Evolutionary conservation across 2,329 filamentous ascomycete genomes (phyloP).

Genomic region (Claviceps sp.): DNA sequence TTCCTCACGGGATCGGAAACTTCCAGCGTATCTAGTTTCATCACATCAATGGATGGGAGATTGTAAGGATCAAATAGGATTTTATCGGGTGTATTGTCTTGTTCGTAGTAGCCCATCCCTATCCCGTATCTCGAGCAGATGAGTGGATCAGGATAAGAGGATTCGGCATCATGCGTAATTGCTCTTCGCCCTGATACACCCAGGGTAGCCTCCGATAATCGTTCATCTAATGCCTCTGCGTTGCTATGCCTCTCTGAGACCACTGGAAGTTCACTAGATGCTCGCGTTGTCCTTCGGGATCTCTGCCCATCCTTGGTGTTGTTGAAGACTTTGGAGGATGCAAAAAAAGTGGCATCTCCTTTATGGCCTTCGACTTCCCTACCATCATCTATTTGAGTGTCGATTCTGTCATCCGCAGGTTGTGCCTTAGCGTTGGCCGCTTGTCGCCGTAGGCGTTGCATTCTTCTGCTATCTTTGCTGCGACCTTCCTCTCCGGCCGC

Average conservation of each 20-base stretch:
- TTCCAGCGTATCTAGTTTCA: slow-evolving; percentile 30
- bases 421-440: slow-evolving; percentile 45
- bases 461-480: slow-evolving; percentile 42
- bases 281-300: background rate
- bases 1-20: slow-evolving; percentile 43
- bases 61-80: slow-evolving; percentile 49
- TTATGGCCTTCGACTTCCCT: slow-evolving; percentile 5
- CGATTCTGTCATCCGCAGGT: slow-evolving; percentile 20
- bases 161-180: slow-evolving; percentile 12
- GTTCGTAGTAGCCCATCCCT: slow-evolving; percentile 48
- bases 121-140: slow-evolving; percentile 34
- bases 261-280: background rate
- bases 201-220: background rate
- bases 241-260: background rate
- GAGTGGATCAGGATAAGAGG: slow-evolving; percentile 37
- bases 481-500: slow-evolving; percentile 43
- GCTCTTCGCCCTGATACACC: background rate
- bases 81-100: slow-evolving; percentile 41
- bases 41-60: slow-evolving; percentile 31
- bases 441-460: slow-evolving; percentile 41
- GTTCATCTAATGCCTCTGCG: background rate
- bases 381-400: slow-evolving; percentile 13
- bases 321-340: background rate
- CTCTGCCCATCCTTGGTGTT: background rate
- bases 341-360: background rate